phyloP scores from a whole-genome alignment of 1,284 basidiomycete genomes.

The Ustilago trichophora region DNA sequence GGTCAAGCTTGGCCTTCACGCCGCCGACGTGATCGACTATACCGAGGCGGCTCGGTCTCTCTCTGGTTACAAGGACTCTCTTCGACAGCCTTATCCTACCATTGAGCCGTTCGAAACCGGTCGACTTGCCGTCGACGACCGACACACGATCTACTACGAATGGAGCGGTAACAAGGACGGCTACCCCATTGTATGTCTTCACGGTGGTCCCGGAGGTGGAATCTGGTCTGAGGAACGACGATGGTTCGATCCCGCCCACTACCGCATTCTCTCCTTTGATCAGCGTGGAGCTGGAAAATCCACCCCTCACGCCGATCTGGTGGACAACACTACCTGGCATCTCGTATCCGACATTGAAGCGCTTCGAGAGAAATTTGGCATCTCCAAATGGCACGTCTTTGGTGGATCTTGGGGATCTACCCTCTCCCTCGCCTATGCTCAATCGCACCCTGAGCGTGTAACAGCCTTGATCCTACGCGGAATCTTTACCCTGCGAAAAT shows the following conservation, averaged over 20 bases:
- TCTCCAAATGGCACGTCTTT: constrained; percentile 62
- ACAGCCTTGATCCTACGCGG: constrained; percentile 83
- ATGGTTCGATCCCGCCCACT: constrained; percentile 63
- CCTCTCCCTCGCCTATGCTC: constrained; percentile 85
- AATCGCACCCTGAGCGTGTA: constrained; percentile 83
- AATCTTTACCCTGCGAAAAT: constrained; percentile 83
- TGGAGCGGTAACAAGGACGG: constrained; percentile 56
- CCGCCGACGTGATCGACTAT: constrained; percentile 39
- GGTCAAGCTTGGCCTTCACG: constrained; percentile 36
- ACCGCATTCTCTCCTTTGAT: constrained; percentile 70
- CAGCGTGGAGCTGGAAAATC: constrained; percentile 77
- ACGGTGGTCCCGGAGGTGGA: constrained; percentile 64
- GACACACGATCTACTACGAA: constrained; percentile 59
- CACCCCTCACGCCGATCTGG: constrained; percentile 79
- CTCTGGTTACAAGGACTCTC: constrained; percentile 29
- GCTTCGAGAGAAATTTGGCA: constrained; percentile 75
- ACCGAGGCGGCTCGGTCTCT: constrained; percentile 44
- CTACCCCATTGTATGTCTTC: constrained; percentile 58
- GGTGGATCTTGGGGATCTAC: constrained; percentile 77
- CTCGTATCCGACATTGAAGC: constrained; percentile 90
- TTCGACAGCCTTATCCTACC: constrained; percentile 50
- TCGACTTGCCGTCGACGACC: constrained; percentile 40
- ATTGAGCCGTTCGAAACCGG: constrained; percentile 60
- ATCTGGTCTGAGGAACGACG: constrained; percentile 49
- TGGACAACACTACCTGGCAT: constrained; percentile 94